Evolutionary conservation across 2,329 filamentous ascomycete species (phyloP), one percentile per base, ranked within the genome.

Genomic region (Fusarium sambucinum): DNA sequence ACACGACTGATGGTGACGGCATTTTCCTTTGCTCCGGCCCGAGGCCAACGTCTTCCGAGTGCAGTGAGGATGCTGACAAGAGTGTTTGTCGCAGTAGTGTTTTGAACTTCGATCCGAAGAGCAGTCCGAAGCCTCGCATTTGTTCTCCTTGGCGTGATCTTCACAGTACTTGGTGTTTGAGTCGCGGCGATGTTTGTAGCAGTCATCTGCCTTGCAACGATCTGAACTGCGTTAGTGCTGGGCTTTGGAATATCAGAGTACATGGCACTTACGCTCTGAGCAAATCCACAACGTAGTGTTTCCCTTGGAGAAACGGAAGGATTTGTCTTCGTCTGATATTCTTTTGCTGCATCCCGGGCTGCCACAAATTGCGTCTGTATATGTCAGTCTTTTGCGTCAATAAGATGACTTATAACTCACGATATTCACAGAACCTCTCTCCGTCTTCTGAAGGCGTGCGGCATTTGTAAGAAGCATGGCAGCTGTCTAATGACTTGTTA

Each of bases 1-100:
- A 30, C 71, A 73, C 2, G 27, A 44, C 19, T 73, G 71, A 54
- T 73, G 71, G 1, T 23, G 25, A 7, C 14, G 25, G 21, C 68
- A 70, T 29, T 16, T 62, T 11, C 25, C 14, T 14, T 8, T n/a
- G 21, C 47, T 45, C n/a, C 23, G 30, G 6, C 42, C 51, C 2
- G 8, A 0, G 16, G 35, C 32, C 14, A 35, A 45, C 12, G 14
- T 37, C 29, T 41, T 41, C 11, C 14, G 48, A 23, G 6, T 14
- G 19, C 68, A 70, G 17, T 38, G 19, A 5, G 38, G 27, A 4
- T 45, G 32, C 4, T 35, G 37, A 2, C 68, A 70, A 9, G 52
- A 44, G 23, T 70, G 67, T 14, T 46, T 23, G 13, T 61, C 37
- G 19, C 68, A 70, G 35, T 21, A 40, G 17, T 16, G 32, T 32